A percentile compares a stretch with the other conserved stretches of the same genome.
Conservation (phyloP, 257 asterid genomes). For the Jacaranda mimosifolia region DNA sequence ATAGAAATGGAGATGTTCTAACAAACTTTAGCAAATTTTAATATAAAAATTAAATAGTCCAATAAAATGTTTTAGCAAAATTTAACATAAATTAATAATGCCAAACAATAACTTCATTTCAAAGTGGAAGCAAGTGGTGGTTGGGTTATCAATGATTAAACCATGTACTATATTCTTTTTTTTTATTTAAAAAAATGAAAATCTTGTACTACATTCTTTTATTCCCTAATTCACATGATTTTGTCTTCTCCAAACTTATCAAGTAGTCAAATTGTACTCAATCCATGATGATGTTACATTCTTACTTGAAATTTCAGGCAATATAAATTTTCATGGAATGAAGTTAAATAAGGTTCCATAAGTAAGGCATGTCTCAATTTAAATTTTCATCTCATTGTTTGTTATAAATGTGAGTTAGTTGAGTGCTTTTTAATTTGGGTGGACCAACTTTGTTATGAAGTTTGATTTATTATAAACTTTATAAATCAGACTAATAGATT, state of each 20-base stretch:
- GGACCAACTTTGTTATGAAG: no score
- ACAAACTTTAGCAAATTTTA: no score
- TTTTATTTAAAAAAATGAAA: neutral
- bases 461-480: no score
- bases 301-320: neutral
- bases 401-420: no score
- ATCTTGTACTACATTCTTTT: conserved; percentile 15
- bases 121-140: neutral
- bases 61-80: neutral
- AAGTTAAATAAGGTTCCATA: neutral
- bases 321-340: neutral
- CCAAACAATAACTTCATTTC: neutral
- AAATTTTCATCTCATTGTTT: no score
- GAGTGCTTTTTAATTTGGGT: no score
- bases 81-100: no score
- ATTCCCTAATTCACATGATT: neutral
- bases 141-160: conserved; percentile 8
- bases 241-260: conserved; percentile 10
- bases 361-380: neutral
- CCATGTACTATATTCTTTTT: neutral
- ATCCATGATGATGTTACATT: neutral
- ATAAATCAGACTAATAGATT: no score
- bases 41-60: neutral
- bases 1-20: no score
- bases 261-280: neutral